Evolutionary conservation across 1,139 yeast species (phyloP).

Genomic region (Blastobotrys buckinghamii): DNA sequence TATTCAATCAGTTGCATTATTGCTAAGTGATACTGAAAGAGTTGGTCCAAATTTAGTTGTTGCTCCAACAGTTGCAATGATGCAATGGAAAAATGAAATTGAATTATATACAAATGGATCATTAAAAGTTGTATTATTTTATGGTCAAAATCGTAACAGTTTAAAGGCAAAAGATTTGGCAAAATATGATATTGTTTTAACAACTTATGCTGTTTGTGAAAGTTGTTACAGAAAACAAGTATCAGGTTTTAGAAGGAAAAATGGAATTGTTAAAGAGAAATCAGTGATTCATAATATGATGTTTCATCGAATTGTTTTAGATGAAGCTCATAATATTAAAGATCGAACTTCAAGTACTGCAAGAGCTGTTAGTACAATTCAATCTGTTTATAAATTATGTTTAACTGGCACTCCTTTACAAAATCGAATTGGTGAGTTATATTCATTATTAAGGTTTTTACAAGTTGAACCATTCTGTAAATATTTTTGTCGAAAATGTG

Average conservation of each 20-base stretch:
- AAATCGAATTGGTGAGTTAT: constrained; percentile 92
- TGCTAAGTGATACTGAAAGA: constrained; percentile 59
- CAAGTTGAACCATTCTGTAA: constrained; percentile 79
- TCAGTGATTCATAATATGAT: constrained; percentile 69
- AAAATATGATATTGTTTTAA: constrained; percentile 73
- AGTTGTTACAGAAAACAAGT: constrained; percentile 77
- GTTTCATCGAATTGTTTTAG: constrained; percentile 84
- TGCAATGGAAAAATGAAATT: constrained; percentile 97
- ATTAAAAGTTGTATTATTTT: constrained; percentile 64
- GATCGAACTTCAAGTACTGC: constrained; percentile 93
- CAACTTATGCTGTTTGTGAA: constrained; percentile 89
- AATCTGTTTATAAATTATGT: constrained; percentile 78
- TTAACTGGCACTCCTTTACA: constrained; percentile 94
- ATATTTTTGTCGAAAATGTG: constrained; percentile 89
- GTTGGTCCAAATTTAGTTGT: constrained; percentile 71
- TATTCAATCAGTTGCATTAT: constrained; percentile 84
- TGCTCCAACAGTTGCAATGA: constrained; percentile 95
- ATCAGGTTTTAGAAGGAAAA: constrained; percentile 74
- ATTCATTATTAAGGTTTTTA: constrained; percentile 79
- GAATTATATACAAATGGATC: constrained; percentile 71
- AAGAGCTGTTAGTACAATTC: constrained; percentile 73
- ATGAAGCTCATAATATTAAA: constrained; percentile 96
- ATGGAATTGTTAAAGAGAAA: constrained; percentile 63
- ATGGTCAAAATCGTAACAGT: constrained; percentile 73
- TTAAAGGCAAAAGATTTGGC: constrained; percentile 46